Percentiles rank a stretch among this genome's conserved stretches.
Conservation (phyloP, 352 stramenopile genomes). For the Peronosclerospora sorghi region DNA sequence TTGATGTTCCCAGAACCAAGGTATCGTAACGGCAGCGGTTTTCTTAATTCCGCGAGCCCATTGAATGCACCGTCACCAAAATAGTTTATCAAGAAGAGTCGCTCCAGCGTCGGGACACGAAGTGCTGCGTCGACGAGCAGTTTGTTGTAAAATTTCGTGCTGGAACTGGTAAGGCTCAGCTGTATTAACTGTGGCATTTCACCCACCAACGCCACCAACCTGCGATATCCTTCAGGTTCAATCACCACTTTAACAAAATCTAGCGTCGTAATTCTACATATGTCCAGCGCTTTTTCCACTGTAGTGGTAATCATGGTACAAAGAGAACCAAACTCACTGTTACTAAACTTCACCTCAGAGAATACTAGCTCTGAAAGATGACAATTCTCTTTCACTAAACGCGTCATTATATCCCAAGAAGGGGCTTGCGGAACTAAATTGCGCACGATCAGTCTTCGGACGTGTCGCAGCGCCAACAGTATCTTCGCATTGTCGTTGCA, state of each 20-base stretch:
- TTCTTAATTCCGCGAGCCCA: slow-evolving; percentile 8
- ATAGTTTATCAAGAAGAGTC: slow-evolving; percentile 73
- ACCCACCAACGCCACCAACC: too few species aligned
- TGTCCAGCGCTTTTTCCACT: slow-evolving; percentile 6
- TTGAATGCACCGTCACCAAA: slow-evolving; percentile 55
- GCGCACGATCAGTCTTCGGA: slow-evolving; percentile 55
- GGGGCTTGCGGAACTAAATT: slow-evolving; percentile 60
- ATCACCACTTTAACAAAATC: slow-evolving; percentile 72
- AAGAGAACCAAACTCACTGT: slow-evolving; percentile 33
- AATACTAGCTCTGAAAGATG: slow-evolving; percentile 44
- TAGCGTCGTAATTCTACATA: too few species aligned
- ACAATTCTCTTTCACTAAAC: slow-evolving; percentile 22
- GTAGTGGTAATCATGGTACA: slow-evolving; percentile 15
- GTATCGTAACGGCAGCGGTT: slow-evolving; percentile 22
- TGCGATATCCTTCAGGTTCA: slow-evolving; percentile 25
- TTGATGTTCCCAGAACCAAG: slow-evolving; percentile 54
- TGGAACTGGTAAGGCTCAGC: slow-evolving; percentile 50
- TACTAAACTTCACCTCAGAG: slow-evolving; percentile 56
- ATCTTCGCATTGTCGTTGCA: slow-evolving; percentile 30
- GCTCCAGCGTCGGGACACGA: too few species aligned
- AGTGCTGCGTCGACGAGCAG: slow-evolving; percentile 35
- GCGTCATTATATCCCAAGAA: too few species aligned
- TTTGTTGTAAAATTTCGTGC: slow-evolving; percentile 48
- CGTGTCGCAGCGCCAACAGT: too few species aligned
- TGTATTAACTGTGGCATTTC: too few species aligned